Evolutionary conservation across 495 filamentous ascomycete genomes (phyloP).

Genomic region (Penicillium lividum): DNA sequence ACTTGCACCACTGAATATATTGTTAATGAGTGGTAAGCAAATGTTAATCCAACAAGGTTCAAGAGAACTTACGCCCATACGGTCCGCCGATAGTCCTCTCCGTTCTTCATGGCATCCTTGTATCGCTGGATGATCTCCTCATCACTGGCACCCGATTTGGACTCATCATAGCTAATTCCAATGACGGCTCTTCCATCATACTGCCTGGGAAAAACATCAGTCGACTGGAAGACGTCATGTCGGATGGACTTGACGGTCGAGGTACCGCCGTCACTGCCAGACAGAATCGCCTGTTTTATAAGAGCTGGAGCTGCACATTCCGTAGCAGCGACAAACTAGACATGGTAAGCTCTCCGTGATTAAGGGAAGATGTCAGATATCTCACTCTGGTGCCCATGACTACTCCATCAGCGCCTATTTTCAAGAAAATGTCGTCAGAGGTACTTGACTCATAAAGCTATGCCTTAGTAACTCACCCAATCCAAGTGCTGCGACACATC

Average conservation of each 20-base stretch:
- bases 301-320: constrained; percentile 25
- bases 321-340: constrained; percentile 25
- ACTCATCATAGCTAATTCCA: constrained; percentile 22
- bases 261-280: constrained; percentile 22
- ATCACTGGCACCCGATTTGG: constrained; percentile 15
- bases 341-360: not conserved
- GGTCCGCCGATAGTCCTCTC: constrained; percentile 21
- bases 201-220: constrained; percentile 28
- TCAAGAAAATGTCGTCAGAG: not conserved
- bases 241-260: constrained; percentile 25
- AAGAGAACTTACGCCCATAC: constrained; percentile 29
- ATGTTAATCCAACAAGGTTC: not conserved
- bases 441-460: not conserved
- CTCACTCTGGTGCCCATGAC: constrained; percentile 64
- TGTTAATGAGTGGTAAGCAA: not conserved
- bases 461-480: constrained; percentile 43
- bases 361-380: not conserved
- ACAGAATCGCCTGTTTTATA: constrained; percentile 25
- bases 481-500: constrained; percentile 58
- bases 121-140: constrained; percentile 27
- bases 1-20: constrained; percentile 21
- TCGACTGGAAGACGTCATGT: constrained; percentile 29
- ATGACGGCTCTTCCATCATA: constrained; percentile 32
- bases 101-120: constrained; percentile 24
- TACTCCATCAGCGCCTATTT: constrained; percentile 52